Conservation (phyloP, 1,284 basidiomycete species). For the Ceratobasidium sp. region DNA sequence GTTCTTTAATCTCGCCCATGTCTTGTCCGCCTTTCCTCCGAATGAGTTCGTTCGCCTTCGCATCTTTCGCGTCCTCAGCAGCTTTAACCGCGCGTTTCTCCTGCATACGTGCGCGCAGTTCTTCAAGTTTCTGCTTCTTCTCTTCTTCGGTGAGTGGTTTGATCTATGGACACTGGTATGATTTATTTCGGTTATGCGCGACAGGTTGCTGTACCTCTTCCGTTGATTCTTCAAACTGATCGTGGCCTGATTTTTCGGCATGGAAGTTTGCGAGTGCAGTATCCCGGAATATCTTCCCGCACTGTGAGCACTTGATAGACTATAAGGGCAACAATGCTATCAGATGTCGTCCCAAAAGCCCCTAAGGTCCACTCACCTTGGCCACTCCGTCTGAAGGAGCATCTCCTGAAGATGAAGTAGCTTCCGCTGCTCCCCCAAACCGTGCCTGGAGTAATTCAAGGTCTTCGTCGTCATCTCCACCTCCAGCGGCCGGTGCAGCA, state of each 20-base stretch:
- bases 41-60: slow-evolving; percentile 82
- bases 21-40: slow-evolving; percentile 90
- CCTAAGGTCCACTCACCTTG: slow-evolving; percentile 61
- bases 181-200: slow-evolving; percentile 1
- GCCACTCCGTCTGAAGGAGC: slow-evolving; percentile 56
- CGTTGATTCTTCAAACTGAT: slow-evolving; percentile 93
- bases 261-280: slow-evolving; percentile 93
- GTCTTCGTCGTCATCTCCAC: slow-evolving; percentile 78
- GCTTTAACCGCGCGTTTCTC: slow-evolving; percentile 79
- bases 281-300: slow-evolving; percentile 89
- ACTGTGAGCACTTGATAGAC: slow-evolving; percentile 85
- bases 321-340: slow-evolving; percentile 52
- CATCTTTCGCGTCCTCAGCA: slow-evolving; percentile 76
- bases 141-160: slow-evolving; percentile 97
- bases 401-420: background rate
- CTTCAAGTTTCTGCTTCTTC: slow-evolving; percentile 83
- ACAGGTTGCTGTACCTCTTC: slow-evolving; percentile 76
- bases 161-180: slow-evolving; percentile 63
- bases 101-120: slow-evolving; percentile 81
- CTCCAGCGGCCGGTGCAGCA: slow-evolving; percentile 53
- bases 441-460: slow-evolving; percentile 67
- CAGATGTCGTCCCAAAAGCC: slow-evolving; percentile 52
- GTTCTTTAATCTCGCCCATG: slow-evolving; percentile 77
- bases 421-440: slow-evolving; percentile 55
- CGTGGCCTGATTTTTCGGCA: slow-evolving; percentile 95